A percentile compares a stretch with the other conserved stretches of the same genome.
phyloP scores from a whole-genome alignment of 1,284 basidiomycete genomes.

The Apiotrichum mycotoxinovorans region DNA sequence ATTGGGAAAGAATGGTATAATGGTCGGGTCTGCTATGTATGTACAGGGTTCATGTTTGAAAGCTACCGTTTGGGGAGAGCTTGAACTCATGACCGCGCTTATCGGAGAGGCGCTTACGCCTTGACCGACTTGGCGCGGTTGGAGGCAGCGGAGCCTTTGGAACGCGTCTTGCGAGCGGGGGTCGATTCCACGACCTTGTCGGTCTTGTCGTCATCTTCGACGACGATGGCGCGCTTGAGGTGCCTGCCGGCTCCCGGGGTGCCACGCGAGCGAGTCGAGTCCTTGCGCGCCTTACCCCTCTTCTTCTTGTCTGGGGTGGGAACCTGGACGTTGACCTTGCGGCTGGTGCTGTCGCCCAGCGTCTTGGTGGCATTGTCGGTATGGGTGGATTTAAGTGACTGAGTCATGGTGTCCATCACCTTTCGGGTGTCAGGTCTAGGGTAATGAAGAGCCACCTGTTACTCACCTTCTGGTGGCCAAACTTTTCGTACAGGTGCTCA shows the following conservation, averaged over 20 bases:
- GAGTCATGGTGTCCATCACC: background rate
- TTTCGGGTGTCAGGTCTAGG: background rate
- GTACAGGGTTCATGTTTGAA: background rate
- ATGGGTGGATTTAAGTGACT: background rate
- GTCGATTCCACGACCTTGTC: background rate
- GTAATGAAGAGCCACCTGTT: background rate
- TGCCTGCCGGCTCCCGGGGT: conserved; percentile 40
- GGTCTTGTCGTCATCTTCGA: no score
- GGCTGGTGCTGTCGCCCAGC: conserved; percentile 1
- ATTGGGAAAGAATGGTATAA: background rate
- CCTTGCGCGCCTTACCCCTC: background rate
- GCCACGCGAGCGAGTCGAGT: conserved; percentile 23
- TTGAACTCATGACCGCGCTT: background rate
- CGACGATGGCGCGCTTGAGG: conserved; percentile 22
- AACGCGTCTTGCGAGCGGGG: background rate
- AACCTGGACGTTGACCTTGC: background rate
- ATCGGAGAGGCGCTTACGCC: background rate
- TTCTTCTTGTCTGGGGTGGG: background rate
- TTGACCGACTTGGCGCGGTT: background rate
- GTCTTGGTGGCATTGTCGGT: background rate
- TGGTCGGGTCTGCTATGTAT: background rate
- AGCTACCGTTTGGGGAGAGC: background rate
- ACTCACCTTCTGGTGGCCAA: conserved; percentile 18
- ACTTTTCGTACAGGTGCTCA: conserved; percentile 39
- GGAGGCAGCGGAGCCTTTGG: background rate